Conservation (phyloP, 768 basidiomycete genomes). For the Cytidiella melzeri region DNA sequence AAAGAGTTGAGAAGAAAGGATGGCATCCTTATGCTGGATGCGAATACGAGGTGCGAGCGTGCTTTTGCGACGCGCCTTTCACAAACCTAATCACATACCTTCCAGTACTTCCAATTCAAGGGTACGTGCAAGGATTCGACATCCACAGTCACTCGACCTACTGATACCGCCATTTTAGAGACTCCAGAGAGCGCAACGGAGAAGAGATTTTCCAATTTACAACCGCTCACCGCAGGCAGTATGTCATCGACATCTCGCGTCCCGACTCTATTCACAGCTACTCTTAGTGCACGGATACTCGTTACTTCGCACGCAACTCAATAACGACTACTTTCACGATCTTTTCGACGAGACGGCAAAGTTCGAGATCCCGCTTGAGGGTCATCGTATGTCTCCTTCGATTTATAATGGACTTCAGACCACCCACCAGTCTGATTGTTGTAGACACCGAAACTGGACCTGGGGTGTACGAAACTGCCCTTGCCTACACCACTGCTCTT, state of each 20-base stretch:
- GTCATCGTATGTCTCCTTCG: constrained; percentile 54
- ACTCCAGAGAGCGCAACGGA: constrained; percentile 68
- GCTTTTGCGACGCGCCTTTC: not conserved
- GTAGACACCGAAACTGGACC: constrained; percentile 93
- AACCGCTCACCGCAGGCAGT: constrained; percentile 92
- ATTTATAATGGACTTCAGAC: not conserved
- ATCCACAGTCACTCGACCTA: not conserved
- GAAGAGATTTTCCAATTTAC: constrained; percentile 71
- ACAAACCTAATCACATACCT: constrained; percentile 1
- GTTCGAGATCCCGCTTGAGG: constrained; percentile 82
- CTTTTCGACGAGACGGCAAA: constrained; percentile 68
- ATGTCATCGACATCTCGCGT: constrained; percentile 26
- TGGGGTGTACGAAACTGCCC: constrained; percentile 81
- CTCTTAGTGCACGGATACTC: constrained; percentile 93
- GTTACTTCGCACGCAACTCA: constrained; percentile 82
- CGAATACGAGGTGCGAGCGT: constrained; percentile 77
- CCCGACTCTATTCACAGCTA: not conserved
- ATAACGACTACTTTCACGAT: constrained; percentile 84
- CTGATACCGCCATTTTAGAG: constrained; percentile 48
- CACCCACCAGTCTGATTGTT: not conserved
- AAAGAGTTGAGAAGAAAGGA: constrained; percentile 40
- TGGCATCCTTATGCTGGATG: constrained; percentile 76
- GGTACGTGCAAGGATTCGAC: constrained; percentile 34
- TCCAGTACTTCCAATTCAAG: constrained; percentile 86
- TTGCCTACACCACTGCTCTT: constrained; percentile 74